Conservation (phyloP, 805 yeast genomes). For the Schizosaccharomyces cryophilus region DNA sequence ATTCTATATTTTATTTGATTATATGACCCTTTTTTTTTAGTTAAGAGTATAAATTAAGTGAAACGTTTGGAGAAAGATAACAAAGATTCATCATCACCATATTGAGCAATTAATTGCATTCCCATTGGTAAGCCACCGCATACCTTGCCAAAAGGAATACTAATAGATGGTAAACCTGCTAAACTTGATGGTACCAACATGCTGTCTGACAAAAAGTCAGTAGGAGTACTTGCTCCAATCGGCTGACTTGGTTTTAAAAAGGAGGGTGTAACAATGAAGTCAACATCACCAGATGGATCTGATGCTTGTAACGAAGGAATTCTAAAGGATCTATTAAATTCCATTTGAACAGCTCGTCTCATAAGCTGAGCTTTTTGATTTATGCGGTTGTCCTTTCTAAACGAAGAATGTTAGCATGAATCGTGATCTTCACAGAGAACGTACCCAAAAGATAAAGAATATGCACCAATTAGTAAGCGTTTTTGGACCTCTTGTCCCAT, state of each 20-base stretch:
- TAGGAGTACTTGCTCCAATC: slow-evolving; percentile 19
- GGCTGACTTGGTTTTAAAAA: background rate
- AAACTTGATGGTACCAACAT: slow-evolving; percentile 75
- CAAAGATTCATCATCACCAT: slow-evolving; percentile 50
- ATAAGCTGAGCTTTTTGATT: slow-evolving; percentile 36
- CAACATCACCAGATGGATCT: slow-evolving; percentile 6
- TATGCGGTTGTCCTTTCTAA: no score
- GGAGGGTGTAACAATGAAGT: background rate
- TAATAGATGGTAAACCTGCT: slow-evolving; percentile 72
- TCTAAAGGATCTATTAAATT: slow-evolving; percentile 41
- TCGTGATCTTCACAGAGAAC: background rate
- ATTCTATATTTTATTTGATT: no score
- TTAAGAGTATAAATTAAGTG: background rate
- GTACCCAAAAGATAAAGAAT: slow-evolving; percentile 55
- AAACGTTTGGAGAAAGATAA: slow-evolving; percentile 12
- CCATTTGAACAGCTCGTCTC: slow-evolving; percentile 33
- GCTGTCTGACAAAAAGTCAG: slow-evolving; percentile 52
- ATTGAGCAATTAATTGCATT: slow-evolving; percentile 65
- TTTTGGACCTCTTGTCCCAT: slow-evolving; percentile 70
- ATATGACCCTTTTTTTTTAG: no score
- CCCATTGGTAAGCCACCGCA: slow-evolving; percentile 21
- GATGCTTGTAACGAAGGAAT: slow-evolving; percentile 21
- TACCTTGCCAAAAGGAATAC: slow-evolving; percentile 32
- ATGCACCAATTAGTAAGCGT: slow-evolving; percentile 66
- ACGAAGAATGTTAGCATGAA: background rate